Base-by-base conservation (phyloP, 768 basidiomycete genomes). In the Asterophora lycoperdoides region DNA sequence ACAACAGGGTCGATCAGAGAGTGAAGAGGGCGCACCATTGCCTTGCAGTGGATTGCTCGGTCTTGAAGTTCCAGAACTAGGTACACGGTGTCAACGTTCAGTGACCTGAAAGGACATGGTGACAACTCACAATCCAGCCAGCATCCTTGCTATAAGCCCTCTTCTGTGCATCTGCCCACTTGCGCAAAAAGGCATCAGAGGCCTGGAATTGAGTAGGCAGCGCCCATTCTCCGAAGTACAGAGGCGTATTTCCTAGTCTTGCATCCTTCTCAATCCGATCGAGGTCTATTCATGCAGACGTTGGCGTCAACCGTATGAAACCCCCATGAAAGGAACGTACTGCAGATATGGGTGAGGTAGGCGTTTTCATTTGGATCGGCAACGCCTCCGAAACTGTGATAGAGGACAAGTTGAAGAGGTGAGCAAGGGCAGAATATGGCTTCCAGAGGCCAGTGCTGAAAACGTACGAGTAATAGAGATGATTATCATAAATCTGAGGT, bases 151-250 rank as follows among this genome's bases (percentile, higher is more conserved):
- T 72, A 45, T 86, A 87, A 1, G 76, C 70, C 33, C 79, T 64
- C 61, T 88, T 88, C 63, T 88, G 86, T 17, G 86, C 83, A 55
- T 88, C 86, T 10, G 84, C 86, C 86, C 86, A 87, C 58, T 83
- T 65, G 50, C 44, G 52, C 35, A 87, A 61, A 69, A 88, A 87
- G 0, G 60, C 74, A 45, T 86, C 75, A 2, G 80, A 77, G 4
- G 85, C 81, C 23, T 63, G 42, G 63, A 86, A 87, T 51, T 84
- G 73, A 1, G 85, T 87, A 8, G 83, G 61, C 17, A 88, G 71
- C 14, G 76, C 64, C 71, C 73, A 74, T 68, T 74, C 72, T 73
- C 73, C 73, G 49, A 73, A 74, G 56, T 63, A 65, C n/a, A 74
- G 60, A 13, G 72, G 73, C n/a, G 52, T 64, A 46, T 74, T 72